Percentiles rank a stretch among this genome's conserved stretches.
These are phyloP conservation scores for Calocybe gangraenosa DNA, from an alignment of 768 basidiomycete species.

Conservation along the genomic window DNA sequence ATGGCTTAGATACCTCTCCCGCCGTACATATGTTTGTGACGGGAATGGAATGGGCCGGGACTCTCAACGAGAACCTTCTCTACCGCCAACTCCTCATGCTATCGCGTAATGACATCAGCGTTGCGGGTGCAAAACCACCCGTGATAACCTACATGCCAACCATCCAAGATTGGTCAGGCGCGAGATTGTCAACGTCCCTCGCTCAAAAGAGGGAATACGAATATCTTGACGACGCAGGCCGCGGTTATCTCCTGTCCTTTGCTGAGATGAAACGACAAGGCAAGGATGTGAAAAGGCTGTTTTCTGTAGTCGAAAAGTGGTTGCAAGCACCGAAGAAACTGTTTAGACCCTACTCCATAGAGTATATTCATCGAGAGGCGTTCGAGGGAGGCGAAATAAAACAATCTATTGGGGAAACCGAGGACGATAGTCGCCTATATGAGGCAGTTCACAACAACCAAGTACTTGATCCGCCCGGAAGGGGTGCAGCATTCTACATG, in stretches of 20 bases:
- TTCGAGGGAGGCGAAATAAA: too few species aligned
- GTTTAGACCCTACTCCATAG: slow-evolving; percentile 18
- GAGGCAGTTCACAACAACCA: too few species aligned
- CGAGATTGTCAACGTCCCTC: slow-evolving; percentile 25
- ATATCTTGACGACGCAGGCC: slow-evolving; percentile 19
- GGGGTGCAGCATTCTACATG: too few species aligned
- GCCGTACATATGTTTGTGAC: slow-evolving; percentile 21
- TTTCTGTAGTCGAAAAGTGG: slow-evolving; percentile 22
- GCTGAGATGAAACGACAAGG: slow-evolving; percentile 18
- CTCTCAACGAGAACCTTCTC: slow-evolving; percentile 22
- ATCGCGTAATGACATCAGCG: not conserved
- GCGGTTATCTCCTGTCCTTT: slow-evolving; percentile 23
- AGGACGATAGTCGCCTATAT: too few species aligned
- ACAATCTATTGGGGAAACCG: too few species aligned
- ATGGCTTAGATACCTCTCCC: slow-evolving; percentile 9
- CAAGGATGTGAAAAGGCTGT: slow-evolving; percentile 19
- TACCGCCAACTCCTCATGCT: slow-evolving; percentile 18
- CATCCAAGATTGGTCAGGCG: slow-evolving; percentile 26
- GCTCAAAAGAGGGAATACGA: slow-evolving; percentile 24
- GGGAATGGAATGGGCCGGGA: slow-evolving; percentile 23
- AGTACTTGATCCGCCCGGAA: too few species aligned
- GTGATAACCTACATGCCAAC: slow-evolving; percentile 20
- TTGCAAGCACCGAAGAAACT: slow-evolving; percentile 19
- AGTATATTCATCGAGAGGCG: slow-evolving; percentile 18
- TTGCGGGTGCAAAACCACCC: slow-evolving; percentile 7